Percentiles rank a stretch among this genome's conserved stretches.
phyloP scores from a whole-genome alignment of 106 monocot genomes.

The Dioscorea dumetorum region DNA sequence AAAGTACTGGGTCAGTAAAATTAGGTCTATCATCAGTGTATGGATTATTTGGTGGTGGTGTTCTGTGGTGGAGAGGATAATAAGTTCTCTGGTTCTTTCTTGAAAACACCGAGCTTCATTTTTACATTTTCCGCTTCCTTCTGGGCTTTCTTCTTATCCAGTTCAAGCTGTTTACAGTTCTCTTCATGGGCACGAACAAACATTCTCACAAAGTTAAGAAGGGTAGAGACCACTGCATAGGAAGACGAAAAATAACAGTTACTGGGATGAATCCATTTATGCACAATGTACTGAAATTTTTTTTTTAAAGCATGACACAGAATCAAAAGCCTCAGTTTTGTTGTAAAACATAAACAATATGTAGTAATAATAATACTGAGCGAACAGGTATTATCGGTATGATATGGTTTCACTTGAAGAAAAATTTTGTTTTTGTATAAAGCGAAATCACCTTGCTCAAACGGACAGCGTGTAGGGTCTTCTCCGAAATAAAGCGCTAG shows the following conservation, averaged over 20 bases:
- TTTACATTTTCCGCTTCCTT: slow-evolving; percentile 56
- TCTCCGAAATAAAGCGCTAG: slow-evolving; percentile 88
- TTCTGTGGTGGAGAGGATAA: slow-evolving; percentile 9
- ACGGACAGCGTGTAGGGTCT: slow-evolving; percentile 71
- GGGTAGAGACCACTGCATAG: slow-evolving; percentile 47
- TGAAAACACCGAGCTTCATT: slow-evolving; percentile 20
- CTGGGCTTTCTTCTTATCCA: slow-evolving; percentile 56
- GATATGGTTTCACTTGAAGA: too few relatives aligned
- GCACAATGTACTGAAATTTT: too few relatives aligned
- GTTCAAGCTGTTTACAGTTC: slow-evolving; percentile 55
- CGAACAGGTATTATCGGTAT: too few relatives aligned
- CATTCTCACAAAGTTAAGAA: slow-evolving; percentile 47
- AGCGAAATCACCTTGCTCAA: slow-evolving; percentile 63
- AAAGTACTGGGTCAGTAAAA: background rate
- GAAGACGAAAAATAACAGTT: background rate
- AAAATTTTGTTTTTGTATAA: too few relatives aligned
- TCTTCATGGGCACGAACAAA: slow-evolving; percentile 52
- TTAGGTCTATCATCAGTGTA: too few relatives aligned
- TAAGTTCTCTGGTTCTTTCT: slow-evolving; percentile 10
- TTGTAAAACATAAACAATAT: background rate
- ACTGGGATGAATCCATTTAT: background rate
- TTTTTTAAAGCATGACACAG: background rate
- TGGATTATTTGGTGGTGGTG: slow-evolving; percentile 13
- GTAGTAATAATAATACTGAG: too few relatives aligned
- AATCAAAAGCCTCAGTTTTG: background rate